phyloP scores from a whole-genome alignment of 2,329 filamentous ascomycete species.

The Talaromyces funiculosus region DNA sequence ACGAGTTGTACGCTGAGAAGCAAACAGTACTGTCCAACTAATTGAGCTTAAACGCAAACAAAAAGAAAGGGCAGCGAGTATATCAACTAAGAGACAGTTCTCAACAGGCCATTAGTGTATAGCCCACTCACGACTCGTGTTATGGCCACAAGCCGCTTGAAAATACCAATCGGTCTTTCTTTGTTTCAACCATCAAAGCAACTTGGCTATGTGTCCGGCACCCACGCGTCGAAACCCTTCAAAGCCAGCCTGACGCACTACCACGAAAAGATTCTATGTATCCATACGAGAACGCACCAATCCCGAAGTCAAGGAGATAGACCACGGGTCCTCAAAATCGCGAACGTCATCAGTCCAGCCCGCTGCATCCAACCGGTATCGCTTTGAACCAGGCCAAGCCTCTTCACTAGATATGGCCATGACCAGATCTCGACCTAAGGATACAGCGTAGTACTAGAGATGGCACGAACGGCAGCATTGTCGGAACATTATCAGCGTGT shows the following conservation, averaged over 20 bases:
- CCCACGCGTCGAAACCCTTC: not conserved
- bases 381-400: not conserved
- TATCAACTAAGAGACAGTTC: not conserved
- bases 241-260: not conserved
- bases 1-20: conserved; percentile 1
- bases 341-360: not conserved
- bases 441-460: not conserved
- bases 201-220: not conserved
- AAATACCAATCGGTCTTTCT: not conserved
- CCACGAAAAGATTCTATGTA: not conserved
- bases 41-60: not conserved
- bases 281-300: not conserved
- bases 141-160: not conserved
- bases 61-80: not conserved
- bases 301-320: not conserved
- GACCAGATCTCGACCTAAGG: not conserved
- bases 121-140: not conserved
- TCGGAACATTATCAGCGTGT: not conserved
- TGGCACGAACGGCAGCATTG: not conserved
- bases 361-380: not conserved
- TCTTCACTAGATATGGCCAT: not conserved
- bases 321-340: not conserved
- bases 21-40: not conserved
- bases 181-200: not conserved
- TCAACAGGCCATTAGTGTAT: not conserved